phyloP scores from a whole-genome alignment of 306 rosid species.

The Crataegus laevigata region DNA sequence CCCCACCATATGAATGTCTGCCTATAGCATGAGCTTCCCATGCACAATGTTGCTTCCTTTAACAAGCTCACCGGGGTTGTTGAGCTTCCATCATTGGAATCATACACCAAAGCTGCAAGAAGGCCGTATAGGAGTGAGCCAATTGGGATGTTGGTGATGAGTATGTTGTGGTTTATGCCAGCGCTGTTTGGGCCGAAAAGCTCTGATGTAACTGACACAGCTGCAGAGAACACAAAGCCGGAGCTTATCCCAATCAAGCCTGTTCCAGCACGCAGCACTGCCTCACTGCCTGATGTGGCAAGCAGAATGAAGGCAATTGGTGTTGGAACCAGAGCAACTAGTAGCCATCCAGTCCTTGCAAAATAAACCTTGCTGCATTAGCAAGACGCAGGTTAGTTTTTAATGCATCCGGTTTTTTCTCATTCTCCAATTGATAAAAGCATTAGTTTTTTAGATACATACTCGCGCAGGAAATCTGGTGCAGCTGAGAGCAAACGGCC shows the following conservation, averaged over 20 bases:
- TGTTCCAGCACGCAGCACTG: constrained; percentile 47
- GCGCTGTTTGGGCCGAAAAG: constrained; percentile 74
- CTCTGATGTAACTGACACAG: constrained; percentile 83
- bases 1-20: constrained; percentile 79
- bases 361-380: constrained; percentile 65
- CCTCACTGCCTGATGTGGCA: constrained; percentile 45
- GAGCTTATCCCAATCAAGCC: constrained; percentile 81
- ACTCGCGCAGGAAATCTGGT: constrained; percentile 67
- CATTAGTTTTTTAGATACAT: constrained; percentile 15
- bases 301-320: constrained; percentile 72
- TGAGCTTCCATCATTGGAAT: constrained; percentile 33
- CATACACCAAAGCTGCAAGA: constrained; percentile 58
- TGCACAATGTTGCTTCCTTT: constrained; percentile 44
- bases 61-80: neutral
- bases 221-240: constrained; percentile 91
- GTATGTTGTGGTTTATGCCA: constrained; percentile 81
- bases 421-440: neutral
- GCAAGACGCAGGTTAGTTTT: neutral
- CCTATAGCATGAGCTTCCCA: constrained; percentile 60
- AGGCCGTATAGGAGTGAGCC: constrained; percentile 86
- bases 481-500: constrained; percentile 77
- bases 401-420: neutral
- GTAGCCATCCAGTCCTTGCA: constrained; percentile 90
- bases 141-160: constrained; percentile 80
- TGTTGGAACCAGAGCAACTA: constrained; percentile 68